Percentiles rank a stretch among this genome's conserved stretches.
Conservation (phyloP, 177 flowering plant genomes). For the Vitis hybrid region DNA sequence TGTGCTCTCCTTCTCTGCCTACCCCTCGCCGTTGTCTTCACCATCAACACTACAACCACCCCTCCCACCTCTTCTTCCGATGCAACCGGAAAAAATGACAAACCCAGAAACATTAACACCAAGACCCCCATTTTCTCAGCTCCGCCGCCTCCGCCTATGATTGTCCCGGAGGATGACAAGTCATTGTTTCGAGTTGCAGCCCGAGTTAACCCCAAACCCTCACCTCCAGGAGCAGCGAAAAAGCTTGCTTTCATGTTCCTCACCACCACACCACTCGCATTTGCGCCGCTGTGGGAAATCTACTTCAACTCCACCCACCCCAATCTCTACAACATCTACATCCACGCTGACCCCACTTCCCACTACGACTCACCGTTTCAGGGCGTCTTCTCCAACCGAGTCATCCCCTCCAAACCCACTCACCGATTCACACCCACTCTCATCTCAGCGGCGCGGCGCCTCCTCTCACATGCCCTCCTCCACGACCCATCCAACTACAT, state of each 20-base stretch:
- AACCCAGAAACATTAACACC: slow-evolving; percentile 4
- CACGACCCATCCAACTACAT: slow-evolving; percentile 62
- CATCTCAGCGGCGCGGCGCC: slow-evolving; percentile 60
- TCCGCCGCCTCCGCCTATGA: slow-evolving; percentile 11
- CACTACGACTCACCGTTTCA: slow-evolving; percentile 38
- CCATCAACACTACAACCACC: slow-evolving; percentile 33
- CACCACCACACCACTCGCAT: slow-evolving; percentile 53
- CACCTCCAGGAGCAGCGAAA: slow-evolving; percentile 13
- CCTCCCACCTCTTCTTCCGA: slow-evolving; percentile 1
- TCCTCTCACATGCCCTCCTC: slow-evolving; percentile 69
- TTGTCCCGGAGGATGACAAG: slow-evolving; percentile 32
- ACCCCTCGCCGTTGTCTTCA: slow-evolving; percentile 56
- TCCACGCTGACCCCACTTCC: slow-evolving; percentile 57
- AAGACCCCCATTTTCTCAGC: not conserved
- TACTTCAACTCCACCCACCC: slow-evolving; percentile 37
- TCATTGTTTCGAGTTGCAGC: slow-evolving; percentile 40
- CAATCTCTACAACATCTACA: slow-evolving; percentile 56
- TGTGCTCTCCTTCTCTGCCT: slow-evolving; percentile 61
- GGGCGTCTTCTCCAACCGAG: slow-evolving; percentile 54
- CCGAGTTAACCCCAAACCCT: slow-evolving; percentile 32
- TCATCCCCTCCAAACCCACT: slow-evolving; percentile 63
- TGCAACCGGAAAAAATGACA: not conserved
- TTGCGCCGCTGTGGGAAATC: slow-evolving; percentile 67
- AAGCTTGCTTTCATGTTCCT: slow-evolving; percentile 68
- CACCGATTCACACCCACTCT: slow-evolving; percentile 57